Evolutionary conservation across 805 yeast genomes (phyloP).

Genomic region (Maudiozyma pseudohumilis): DNA sequence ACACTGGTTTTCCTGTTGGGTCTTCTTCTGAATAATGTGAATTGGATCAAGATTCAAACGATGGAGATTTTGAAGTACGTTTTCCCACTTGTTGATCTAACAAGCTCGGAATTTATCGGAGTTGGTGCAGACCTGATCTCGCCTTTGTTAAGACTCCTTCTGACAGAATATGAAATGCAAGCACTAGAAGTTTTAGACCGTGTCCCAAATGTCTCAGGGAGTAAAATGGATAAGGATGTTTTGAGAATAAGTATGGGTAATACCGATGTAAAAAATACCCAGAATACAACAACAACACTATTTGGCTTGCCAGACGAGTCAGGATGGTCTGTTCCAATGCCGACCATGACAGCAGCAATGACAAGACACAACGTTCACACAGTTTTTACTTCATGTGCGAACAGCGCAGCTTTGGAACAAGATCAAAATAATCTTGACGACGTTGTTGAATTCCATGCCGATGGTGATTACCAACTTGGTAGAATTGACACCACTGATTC

Average conservation of each 20-base stretch:
- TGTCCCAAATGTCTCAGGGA: constrained; percentile 76
- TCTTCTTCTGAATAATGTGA: constrained; percentile 59
- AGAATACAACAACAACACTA: constrained; percentile 76
- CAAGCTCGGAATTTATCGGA: constrained; percentile 69
- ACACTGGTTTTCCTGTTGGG: constrained; percentile 70
- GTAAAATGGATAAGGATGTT: constrained; percentile 83
- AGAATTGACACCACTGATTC: constrained; percentile 24
- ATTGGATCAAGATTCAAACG: constrained; percentile 76
- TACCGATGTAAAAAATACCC: constrained; percentile 63
- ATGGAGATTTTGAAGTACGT: constrained; percentile 65
- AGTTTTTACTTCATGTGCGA: constrained; percentile 77
- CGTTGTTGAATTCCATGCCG: constrained; percentile 27
- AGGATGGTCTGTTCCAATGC: constrained; percentile 98
- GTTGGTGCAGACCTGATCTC: constrained; percentile 93
- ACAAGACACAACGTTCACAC: constrained; percentile 93
- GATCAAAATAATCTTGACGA: constrained; percentile 20
- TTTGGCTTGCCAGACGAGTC: constrained; percentile 86
- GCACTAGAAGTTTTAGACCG: constrained; percentile 88
- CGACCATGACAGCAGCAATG: constrained; percentile 78
- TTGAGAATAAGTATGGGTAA: constrained; percentile 87
- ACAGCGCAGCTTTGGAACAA: constrained; percentile 10
- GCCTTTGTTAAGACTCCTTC: constrained; percentile 67
- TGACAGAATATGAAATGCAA: constrained; percentile 80
- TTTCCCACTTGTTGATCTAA: constrained; percentile 69
- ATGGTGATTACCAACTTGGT: constrained; percentile 23